Base-by-base conservation (phyloP, 371 early-diverging fungal species). In the Syncephalastrum sp. region DNA sequence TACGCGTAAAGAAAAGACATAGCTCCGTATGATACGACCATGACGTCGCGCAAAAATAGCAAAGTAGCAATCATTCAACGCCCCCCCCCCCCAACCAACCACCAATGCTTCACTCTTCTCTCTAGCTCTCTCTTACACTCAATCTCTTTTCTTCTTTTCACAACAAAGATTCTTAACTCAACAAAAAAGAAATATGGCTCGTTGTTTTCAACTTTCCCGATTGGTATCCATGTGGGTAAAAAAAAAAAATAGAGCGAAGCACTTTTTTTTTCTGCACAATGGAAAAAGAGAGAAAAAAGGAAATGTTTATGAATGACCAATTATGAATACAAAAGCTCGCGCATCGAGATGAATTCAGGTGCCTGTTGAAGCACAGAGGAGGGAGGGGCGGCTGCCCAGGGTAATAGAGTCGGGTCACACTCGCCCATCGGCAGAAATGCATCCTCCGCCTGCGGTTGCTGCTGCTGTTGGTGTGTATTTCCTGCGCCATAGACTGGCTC, bases 1-100 rank as follows among this genome's bases (percentile, higher is more conserved):
- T 83, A 82, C 64, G 69, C 69, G 46, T 85, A 79, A 75, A 61
- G 42, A 56, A 47, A 27, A 47, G 24, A 44, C 8, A 33, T 8
- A 55, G 21, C 2, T 21, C n/a, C n/a, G 21, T 13, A n/a, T 48
- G 15, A 47, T 49, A 21, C 14, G 33, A 25, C 38, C 38, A 33
- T 27, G 27, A 10, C 51, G 24, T 38, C 27, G 21, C 42, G 42
- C 42, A 27, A 41, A 42, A 52, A 52, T 8, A 52, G 42, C 38
- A n/a, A n/a, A 52, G n/a, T n/a, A 51, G n/a, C 38, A 5, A 50
- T 29, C 38, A 50, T 21, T 21, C 21, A 21, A 21, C 21, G 29
- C 16, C 27, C 25, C 25, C 4, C 50, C 16, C 27, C 4, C 14
- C n/a, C n/a, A n/a, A n/a, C n/a, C n/a, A n/a, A 23, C 25, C 25